Base-by-base conservation (phyloP, 805 yeast genomes). In the Hagleromyces aurorensis region DNA sequence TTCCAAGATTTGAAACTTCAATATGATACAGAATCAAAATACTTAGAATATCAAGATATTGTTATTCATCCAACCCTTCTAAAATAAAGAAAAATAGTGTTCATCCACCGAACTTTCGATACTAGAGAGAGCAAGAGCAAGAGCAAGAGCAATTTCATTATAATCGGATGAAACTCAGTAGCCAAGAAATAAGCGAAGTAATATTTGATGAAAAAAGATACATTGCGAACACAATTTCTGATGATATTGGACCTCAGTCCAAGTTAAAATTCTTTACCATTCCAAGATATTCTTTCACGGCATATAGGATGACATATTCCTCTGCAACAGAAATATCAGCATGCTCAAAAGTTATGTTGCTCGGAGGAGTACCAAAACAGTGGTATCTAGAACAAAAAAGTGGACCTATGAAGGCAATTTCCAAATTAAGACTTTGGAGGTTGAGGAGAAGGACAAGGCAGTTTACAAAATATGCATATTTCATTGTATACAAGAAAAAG, bases 211-310 rank as follows among this genome's bases (percentile, higher is more conserved):
- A 46, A 16, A 34, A 38, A 25, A 32, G 23, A 21, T 50, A 37
- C 27, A 29, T 43, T 13, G 31, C 40, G 9, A 25, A 27, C 19
- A 26, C 33, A 13, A 20, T 21, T 17, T 7, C 19, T 12, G 21
- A 25, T 6, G 24, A 27, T 12, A 23, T 18, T 7, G n/a, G n/a
- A n/a, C n/a, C n/a, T n/a, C n/a, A n/a, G n/a, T n/a, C n/a, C n/a
- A 30, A 27, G n/a, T 13, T 33, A 12, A 34, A 37, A 9, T 22
- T 40, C n/a, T 13, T 44, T 11, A 26, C 29, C 12, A 56, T 75
- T 12, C 82, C 82, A 4, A 52, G 46, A 21, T 37, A 57, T 16
- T 75, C 84, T 2, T 79, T 72, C 54, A 73, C 84, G 0, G 78
- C 80, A 0, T 72, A 66, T 35, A 60, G 81, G 23, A 55, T 81